Base-by-base conservation (phyloP, 768 basidiomycete genomes). In the Pleurotus sapidus region DNA sequence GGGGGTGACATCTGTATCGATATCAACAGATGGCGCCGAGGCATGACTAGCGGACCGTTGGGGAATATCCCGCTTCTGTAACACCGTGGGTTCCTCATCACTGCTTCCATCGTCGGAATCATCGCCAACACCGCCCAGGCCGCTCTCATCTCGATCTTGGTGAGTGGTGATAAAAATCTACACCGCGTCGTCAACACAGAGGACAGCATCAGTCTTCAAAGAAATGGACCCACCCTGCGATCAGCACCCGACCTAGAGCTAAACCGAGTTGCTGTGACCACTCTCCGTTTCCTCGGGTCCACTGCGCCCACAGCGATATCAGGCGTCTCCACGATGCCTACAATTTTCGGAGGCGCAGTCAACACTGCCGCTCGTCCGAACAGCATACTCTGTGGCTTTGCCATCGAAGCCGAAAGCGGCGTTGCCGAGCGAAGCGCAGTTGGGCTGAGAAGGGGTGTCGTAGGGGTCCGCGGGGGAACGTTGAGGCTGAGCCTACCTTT, bases 241-340 rank as follows among this genome's bases (percentile, higher is more conserved):
- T 91, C 87, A 23, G 93, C 91, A 2, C 93, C 94, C 5, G 81
- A 74, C 56, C 94, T 77, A 20, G 89, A 87, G 67, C 92, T 93
- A 67, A 95, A 95, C 59, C 93, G 75, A 15, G 93, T 96, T 5
- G 91, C 89, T 55, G 91, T 93, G 12, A 93, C 88, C 1, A 95
- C 90, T 48, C 93, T 75, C 63, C 89, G 77, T 78, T 94, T 92
- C 68, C 80, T 76, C 15, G 91, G 84, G 69, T 95, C 93, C 7
- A 94, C 89, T 20, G 93, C 90, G 7, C 93, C 93, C 38, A 93
- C 84, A n/a, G 86, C 92, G 7, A 93, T 87, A 67, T 94, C 93
- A 0, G 92, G 91, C 8, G 91, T 93, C 69, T 90, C 90, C 15
- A 95, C 87, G 27, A 94, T 74, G 3, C 88, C 91, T 15, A 95